Evolutionary conservation across 2,329 filamentous ascomycete genomes (phyloP).

Genomic region (Xylariaceae sp.): DNA sequence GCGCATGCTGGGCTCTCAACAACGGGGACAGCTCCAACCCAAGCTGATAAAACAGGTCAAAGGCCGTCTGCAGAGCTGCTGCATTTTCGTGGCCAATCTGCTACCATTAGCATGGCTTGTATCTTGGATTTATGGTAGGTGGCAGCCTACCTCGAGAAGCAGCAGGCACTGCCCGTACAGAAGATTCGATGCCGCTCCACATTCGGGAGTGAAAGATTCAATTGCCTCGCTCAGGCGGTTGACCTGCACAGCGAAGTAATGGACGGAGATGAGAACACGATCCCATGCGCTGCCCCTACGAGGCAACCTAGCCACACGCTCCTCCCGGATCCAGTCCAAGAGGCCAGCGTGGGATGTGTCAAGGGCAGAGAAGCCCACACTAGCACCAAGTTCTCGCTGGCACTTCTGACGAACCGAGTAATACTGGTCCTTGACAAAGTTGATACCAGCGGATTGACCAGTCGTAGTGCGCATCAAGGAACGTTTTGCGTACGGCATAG

Average conservation of each 20-base stretch:
- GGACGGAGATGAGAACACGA: conserved; percentile 14
- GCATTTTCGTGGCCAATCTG: conserved; percentile 16
- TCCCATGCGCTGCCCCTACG: conserved; percentile 15
- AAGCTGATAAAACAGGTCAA: conserved; percentile 17
- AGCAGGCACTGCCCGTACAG: conserved; percentile 16
- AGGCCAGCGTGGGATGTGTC: conserved; percentile 14
- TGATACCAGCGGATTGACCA: conserved; percentile 3
- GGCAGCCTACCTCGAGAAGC: conserved; percentile 12
- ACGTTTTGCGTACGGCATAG: conserved; percentile 2
- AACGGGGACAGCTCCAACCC: conserved; percentile 13
- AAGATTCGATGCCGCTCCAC: conserved; percentile 12
- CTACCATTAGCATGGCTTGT: not conserved
- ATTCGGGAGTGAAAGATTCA: conserved; percentile 14
- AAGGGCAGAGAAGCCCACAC: conserved; percentile 9
- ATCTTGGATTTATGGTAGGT: not conserved
- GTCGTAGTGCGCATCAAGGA: conserved; percentile 5
- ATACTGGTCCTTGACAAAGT: conserved; percentile 14
- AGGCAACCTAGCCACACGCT: conserved; percentile 14
- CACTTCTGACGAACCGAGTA: conserved; percentile 11
- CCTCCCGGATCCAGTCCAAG: conserved; percentile 13
- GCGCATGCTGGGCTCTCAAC: conserved; percentile 12
- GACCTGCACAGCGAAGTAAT: conserved; percentile 15
- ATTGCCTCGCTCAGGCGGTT: conserved; percentile 14
- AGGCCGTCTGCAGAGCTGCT: conserved; percentile 12
- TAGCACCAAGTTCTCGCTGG: conserved; percentile 14